These are phyloP conservation scores for Multifurca ochricompacta DNA, from an alignment of 768 basidiomycete species.

Conservation along the genomic window DNA sequence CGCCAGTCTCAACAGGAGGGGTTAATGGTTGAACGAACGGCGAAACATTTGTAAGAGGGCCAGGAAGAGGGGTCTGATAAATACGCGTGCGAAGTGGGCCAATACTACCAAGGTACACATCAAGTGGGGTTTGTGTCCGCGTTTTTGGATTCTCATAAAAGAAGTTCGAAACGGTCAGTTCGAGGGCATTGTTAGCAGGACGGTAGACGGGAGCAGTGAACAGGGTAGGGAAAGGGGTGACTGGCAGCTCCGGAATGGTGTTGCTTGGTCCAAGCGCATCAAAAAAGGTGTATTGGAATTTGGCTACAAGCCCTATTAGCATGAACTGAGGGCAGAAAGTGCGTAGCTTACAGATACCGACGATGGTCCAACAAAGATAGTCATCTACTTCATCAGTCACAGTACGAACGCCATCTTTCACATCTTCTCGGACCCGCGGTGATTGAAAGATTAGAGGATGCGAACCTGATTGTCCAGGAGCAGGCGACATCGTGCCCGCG, in stretches of 20 bases:
- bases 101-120: constrained; percentile 84
- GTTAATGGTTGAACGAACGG: constrained; percentile 46
- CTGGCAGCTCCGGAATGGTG: constrained; percentile 66
- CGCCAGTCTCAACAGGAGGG: constrained; percentile 25
- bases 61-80: constrained; percentile 65
- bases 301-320: constrained; percentile 42
- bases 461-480: constrained; percentile 74
- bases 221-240: constrained; percentile 86
- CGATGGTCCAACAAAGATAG: constrained; percentile 93
- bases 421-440: constrained; percentile 74
- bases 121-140: constrained; percentile 58
- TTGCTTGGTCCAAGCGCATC: constrained; percentile 79
- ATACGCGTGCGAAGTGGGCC: constrained; percentile 76
- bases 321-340: constrained; percentile 2
- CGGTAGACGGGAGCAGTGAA: constrained; percentile 75
- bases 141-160: constrained; percentile 71
- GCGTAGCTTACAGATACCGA: constrained; percentile 74
- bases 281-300: constrained; percentile 93
- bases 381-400: constrained; percentile 90
- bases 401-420: constrained; percentile 65
- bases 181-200: constrained; percentile 62
- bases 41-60: constrained; percentile 56
- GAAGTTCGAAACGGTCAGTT: constrained; percentile 83
- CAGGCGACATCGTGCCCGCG: constrained; percentile 58
- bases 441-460: constrained; percentile 75